Base-by-base conservation (phyloP, 176 grass and related monocot species). In the Triticum urartu region DNA sequence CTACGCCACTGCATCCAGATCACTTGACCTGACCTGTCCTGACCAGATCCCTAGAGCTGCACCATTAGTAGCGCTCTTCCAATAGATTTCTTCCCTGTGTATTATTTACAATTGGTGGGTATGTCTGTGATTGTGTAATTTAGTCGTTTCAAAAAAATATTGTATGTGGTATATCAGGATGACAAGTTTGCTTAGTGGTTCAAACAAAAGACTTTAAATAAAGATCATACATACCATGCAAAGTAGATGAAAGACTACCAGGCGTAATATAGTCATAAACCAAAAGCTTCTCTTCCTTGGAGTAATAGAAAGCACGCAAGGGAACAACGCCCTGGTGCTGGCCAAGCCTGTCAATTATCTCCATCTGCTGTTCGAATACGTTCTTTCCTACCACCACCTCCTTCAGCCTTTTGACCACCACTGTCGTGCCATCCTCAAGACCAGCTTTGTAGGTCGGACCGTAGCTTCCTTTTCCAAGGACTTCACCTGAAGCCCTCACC, bases 361-460 rank as follows among this genome's bases (percentile, higher is more conserved):
- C 94, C 97, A 99, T 96, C 25, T 96, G 92, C 45, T 91, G 90
- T 79, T 99, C 90, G 43, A 99, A 99, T 60, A 94, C 97, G 78
- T 36, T 84, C 78, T 96, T 99, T 83, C 97, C 90, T 2, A 90
- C 92, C 8, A 90, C 85, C 36, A 96, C 93, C 82, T 96, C 97
- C 84, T 94, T 99, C 68, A 99, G 52, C 73, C 97, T 90, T 83
- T 99, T 99, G 62, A 99, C 97, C 7, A 94, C 94, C 34, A 99
- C 92, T 38, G 89, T 96, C 1, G 85, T 99, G 33, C 90, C 97
- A 92, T 99, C 97, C 84, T 99, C 97, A 36, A 96, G 88, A 82
- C 90, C 79, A 62, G 90, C 94, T 90, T 94, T 95, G 58, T 99
- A 99, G 63, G 97, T 94, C 26, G 89, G 94, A 17, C 94, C 97